Percentiles rank a stretch among this genome's conserved stretches.
Conservation (phyloP, 2,329 filamentous ascomycete species). For the Ophiosphaerella herpotricha region DNA sequence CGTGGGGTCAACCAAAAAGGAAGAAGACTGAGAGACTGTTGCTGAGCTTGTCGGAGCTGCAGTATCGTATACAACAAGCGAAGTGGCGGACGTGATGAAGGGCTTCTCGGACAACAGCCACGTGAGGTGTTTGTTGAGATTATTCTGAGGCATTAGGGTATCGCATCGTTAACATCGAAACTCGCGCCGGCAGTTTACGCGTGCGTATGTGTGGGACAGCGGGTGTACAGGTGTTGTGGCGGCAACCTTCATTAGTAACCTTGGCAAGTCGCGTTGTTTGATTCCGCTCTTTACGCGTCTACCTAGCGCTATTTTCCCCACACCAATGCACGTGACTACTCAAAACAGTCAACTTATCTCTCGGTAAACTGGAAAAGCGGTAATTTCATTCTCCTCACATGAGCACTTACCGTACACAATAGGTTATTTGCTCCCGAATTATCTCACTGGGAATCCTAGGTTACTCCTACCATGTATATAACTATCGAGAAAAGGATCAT, state of each 20-base stretch:
- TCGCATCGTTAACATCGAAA: conserved; percentile 27
- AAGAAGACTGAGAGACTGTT: conserved; percentile 18
- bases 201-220: conserved; percentile 19
- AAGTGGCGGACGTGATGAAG: conserved; percentile 46
- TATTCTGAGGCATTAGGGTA: conserved; percentile 54
- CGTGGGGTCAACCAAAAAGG: conserved; percentile 9
- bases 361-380: too few species aligned
- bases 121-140: conserved; percentile 53
- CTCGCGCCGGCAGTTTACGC: conserved; percentile 29
- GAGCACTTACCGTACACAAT: too few species aligned
- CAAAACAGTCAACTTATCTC: too few species aligned
- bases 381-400: too few species aligned
- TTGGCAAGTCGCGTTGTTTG: conserved; percentile 25
- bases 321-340: conserved; percentile 34
- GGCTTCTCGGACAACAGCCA: conserved; percentile 55
- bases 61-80: conserved; percentile 37
- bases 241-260: conserved; percentile 17
- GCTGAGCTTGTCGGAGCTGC: conserved; percentile 28
- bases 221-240: conserved; percentile 19
- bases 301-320: conserved; percentile 20
- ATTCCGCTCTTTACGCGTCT: conserved; percentile 20
- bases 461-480: too few species aligned
- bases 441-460: too few species aligned
- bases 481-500: too few species aligned
- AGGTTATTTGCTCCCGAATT: too few species aligned